Base-by-base conservation (phyloP, 2,329 filamentous ascomycete species). In the Ceratocystis papillata region DNA sequence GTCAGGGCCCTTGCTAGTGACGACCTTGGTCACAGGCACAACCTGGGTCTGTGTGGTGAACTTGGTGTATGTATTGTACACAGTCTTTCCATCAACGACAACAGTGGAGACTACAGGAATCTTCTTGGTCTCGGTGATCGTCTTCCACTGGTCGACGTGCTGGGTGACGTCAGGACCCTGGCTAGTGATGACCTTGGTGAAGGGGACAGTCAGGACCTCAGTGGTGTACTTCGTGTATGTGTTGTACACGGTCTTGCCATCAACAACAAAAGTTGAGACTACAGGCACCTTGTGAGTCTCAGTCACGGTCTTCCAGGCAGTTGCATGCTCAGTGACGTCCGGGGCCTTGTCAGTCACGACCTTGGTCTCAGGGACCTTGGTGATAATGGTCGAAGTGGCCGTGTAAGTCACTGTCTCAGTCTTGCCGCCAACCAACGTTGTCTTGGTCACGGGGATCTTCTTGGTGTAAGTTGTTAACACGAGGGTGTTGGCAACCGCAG, bases 311-410 rank as follows among this genome's bases (percentile, higher is more conserved):
- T 62, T 30, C 45, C 33, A 65, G 46, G 30, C 25, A 6, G 63
- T 63, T 22, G 55, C 59, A 6, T n/a, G n/a, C 15, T 64, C 30
- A 20, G 65, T 64, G 15, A 64, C 28, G 46, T 65, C 62, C 3
- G 65, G 65, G 22, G 17, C 41, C 1, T 64, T 70, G 70, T 70
- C 69, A 8, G 67, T 73, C 15, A 70, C 68, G 17, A 69, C 73
- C 63, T 70, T 69, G 1, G 69, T 74, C 2, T 67, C 71, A 7
- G 69, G 62, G 15, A 68, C 69, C 44, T 53, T 25, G 20, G 65
- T 63, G 46, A 65, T 22, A 8, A 63, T 61, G 8, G 65, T 67
- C 10, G 55, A 59, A 5, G 45, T 48, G 5, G 50, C 55, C 22
- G 53, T 63, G 61, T 45, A 64, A 2, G 65, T 67, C 15, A 64